Evolutionary conservation across 1,284 basidiomycete genomes (phyloP).

Genomic region (Rhodotorula mucilaginosa): DNA sequence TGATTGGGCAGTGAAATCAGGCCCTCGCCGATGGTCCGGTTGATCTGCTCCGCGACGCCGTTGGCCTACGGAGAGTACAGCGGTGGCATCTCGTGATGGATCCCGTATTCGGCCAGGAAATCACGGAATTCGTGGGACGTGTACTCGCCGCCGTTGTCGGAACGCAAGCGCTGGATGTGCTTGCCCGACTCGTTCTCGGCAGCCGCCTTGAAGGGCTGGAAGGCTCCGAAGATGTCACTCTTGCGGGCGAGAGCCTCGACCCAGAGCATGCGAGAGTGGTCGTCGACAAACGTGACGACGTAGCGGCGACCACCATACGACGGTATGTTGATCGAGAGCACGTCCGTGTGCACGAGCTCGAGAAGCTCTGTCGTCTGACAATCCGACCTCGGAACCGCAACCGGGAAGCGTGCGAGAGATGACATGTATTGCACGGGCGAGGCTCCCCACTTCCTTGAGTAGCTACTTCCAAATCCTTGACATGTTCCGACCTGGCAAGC

Average conservation of each 20-base stretch:
- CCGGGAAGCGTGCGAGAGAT: not conserved
- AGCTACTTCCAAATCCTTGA: not conserved
- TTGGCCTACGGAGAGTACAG: constrained; percentile 51
- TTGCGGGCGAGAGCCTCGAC: constrained; percentile 47
- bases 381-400: constrained; percentile 13
- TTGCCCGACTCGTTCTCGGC: constrained; percentile 41
- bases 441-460: not conserved
- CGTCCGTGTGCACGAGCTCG: constrained; percentile 48
- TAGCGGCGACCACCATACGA: constrained; percentile 47
- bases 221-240: constrained; percentile 46
- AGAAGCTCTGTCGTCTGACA: constrained; percentile 1
- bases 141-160: constrained; percentile 44
- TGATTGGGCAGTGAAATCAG: constrained; percentile 44
- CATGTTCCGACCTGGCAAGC: not conserved
- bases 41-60: constrained; percentile 45
- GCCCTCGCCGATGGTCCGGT: constrained; percentile 46
- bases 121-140: constrained; percentile 41
- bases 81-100: constrained; percentile 45
- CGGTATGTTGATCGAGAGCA: constrained; percentile 43
- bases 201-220: constrained; percentile 47
- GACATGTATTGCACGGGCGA: not conserved
- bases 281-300: constrained; percentile 50
- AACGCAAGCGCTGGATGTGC: constrained; percentile 47
- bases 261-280: constrained; percentile 42
- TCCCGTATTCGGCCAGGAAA: constrained; percentile 48